phyloP scores from a whole-genome alignment of 169 alveolate species.

The Babesia ovis region DNA sequence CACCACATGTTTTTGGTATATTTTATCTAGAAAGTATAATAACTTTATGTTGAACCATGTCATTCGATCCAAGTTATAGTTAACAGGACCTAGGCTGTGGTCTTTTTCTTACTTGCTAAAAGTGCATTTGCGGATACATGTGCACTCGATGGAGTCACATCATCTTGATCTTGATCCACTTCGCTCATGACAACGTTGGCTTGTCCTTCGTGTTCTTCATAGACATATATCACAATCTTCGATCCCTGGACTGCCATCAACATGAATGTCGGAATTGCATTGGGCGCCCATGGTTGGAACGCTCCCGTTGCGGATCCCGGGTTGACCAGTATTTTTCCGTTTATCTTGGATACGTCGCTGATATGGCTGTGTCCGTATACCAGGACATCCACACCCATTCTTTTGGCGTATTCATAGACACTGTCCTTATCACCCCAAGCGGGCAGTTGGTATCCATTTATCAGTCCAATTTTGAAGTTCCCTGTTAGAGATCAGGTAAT shows the following conservation, averaged over 20 bases:
- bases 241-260: slow-evolving; percentile 77
- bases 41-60: no score
- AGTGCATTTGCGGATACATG: slow-evolving; percentile 36
- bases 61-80: no score
- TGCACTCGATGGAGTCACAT: slow-evolving; percentile 28
- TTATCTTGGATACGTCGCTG: slow-evolving; percentile 77
- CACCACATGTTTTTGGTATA: no score
- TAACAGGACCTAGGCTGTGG: not conserved
- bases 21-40: no score
- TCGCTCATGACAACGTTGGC: slow-evolving; percentile 81
- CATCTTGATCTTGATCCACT: slow-evolving; percentile 60
- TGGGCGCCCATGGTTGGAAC: slow-evolving; percentile 84
- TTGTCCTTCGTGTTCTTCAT: slow-evolving; percentile 80
- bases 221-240: slow-evolving; percentile 74
- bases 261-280: slow-evolving; percentile 78
- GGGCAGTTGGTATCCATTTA: slow-evolving; percentile 91
- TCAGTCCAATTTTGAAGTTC: slow-evolving; percentile 88
- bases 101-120: slow-evolving; percentile 7
- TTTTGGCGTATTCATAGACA: slow-evolving; percentile 80
- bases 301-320: slow-evolving; percentile 95
- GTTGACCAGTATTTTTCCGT: slow-evolving; percentile 89
- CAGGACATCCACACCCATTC: slow-evolving; percentile 87
- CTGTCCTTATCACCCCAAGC: slow-evolving; percentile 93
- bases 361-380: slow-evolving; percentile 91
- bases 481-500: slow-evolving; percentile 70